Evolutionary conservation across 2,329 filamentous ascomycete species (phyloP).

Genomic region (Paracamarosporium sp.): DNA sequence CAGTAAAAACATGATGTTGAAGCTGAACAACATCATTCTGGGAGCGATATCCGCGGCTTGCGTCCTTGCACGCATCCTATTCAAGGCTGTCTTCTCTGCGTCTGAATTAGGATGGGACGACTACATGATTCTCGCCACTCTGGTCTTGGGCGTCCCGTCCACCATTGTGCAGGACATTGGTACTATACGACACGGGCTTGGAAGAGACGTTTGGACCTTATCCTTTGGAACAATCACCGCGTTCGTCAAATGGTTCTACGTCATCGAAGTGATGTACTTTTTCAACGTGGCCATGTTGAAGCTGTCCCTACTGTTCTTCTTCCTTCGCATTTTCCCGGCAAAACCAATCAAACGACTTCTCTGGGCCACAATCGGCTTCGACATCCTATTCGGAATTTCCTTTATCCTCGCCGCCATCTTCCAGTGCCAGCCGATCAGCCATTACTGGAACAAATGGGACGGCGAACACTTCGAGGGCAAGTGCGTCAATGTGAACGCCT

Average conservation of each 20-base stretch:
- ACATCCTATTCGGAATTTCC: constrained; percentile 23
- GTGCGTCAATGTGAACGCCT: constrained; percentile 40
- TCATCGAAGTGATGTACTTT: constrained; percentile 39
- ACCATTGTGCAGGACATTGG: constrained; percentile 26
- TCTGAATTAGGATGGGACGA: constrained; percentile 49
- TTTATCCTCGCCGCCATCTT: constrained; percentile 23
- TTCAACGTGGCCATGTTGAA: constrained; percentile 28
- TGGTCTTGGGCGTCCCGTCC: constrained; percentile 24
- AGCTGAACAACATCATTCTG: constrained; percentile 42
- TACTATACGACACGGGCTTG: constrained; percentile 46
- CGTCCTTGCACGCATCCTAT: constrained; percentile 45
- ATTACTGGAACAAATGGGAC: constrained; percentile 36
- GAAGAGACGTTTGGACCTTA: constrained; percentile 60
- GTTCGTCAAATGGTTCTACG: constrained; percentile 45
- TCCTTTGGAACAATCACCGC: constrained; percentile 47
- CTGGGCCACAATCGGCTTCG: constrained; percentile 21
- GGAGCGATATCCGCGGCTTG: constrained; percentile 42
- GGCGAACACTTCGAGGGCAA: constrained; percentile 23
- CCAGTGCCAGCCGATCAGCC: constrained; percentile 38
- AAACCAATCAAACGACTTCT: constrained; percentile 10
- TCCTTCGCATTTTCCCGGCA: constrained; percentile 32
- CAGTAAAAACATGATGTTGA: constrained; percentile 40
- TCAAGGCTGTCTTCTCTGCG: constrained; percentile 45
- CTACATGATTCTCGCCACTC: constrained; percentile 25
- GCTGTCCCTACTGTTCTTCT: constrained; percentile 31